Percentiles rank a stretch among this genome's conserved stretches.
These are phyloP conservation scores for Poa annua DNA, from an alignment of 176 grass and related monocot species.

Conservation along the genomic window DNA sequence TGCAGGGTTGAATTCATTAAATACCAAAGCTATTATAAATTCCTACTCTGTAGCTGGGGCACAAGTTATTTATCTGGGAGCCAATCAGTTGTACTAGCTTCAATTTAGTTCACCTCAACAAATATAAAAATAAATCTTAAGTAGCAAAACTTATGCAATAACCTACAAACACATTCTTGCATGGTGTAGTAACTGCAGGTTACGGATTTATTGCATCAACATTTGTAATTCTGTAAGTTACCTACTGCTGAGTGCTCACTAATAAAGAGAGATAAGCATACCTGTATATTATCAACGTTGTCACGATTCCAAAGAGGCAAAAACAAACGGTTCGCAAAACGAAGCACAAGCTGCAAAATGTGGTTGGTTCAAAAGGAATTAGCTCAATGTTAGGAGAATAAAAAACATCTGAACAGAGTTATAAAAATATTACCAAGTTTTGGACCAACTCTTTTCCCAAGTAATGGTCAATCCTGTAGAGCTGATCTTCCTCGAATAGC, in stretches of 20 bases:
- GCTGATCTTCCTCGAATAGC: conserved; percentile 82
- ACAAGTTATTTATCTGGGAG: neutral
- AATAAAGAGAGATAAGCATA: conserved; percentile 41
- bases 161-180: conserved; percentile 29
- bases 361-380: conserved; percentile 42
- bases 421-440: conserved; percentile 71
- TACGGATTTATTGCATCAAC: conserved; percentile 11
- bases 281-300: conserved; percentile 95
- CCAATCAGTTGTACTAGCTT: conserved; percentile 3
- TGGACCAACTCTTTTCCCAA: conserved; percentile 96
- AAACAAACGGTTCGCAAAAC: conserved; percentile 93
- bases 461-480: conserved; percentile 97
- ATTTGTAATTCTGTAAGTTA: conserved; percentile 23
- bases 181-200: conserved; percentile 15
- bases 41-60: neutral
- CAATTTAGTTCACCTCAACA: conserved; percentile 18
- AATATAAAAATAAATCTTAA: neutral
- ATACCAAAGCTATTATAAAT: conserved; percentile 7
- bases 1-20: conserved; percentile 51
- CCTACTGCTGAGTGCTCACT: conserved; percentile 21
- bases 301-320: conserved; percentile 94
- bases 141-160: conserved; percentile 20
- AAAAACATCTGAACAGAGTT: conserved; percentile 29
- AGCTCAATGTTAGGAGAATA: conserved; percentile 20
- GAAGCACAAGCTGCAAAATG: conserved; percentile 79